Evolutionary conservation across 208 protist species (phyloP).

Genomic region (Trypanosoma theileri): DNA sequence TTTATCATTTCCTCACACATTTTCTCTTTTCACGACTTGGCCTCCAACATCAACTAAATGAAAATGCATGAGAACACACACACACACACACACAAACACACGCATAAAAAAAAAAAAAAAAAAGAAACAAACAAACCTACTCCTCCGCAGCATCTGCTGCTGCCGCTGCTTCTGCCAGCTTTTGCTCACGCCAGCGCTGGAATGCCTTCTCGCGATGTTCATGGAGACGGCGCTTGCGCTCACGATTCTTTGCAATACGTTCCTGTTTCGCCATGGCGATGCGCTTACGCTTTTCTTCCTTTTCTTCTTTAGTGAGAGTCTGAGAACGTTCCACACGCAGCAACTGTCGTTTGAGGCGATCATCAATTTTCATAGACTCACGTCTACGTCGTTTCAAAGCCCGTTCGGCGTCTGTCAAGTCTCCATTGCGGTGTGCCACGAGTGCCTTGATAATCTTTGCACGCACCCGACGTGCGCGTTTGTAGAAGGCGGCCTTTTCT

Average conservation of each 20-base stretch:
- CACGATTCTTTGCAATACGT: conserved; percentile 85
- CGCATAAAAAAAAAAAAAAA: neutral
- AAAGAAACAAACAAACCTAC: conserved; percentile 1
- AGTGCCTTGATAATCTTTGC: conserved; percentile 67
- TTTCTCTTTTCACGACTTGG: no score
- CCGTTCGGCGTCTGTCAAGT: conserved; percentile 72
- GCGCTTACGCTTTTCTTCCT: conserved; percentile 73
- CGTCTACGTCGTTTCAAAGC: conserved; percentile 60
- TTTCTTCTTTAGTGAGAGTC: conserved; percentile 80
- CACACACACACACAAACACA: no score
- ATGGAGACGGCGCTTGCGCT: conserved; percentile 77
- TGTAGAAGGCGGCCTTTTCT: conserved; percentile 62
- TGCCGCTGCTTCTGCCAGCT: conserved; percentile 48
- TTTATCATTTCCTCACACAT: no score
- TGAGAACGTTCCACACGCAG: conserved; percentile 42
- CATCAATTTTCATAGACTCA: conserved; percentile 79
- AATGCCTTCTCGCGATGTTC: conserved; percentile 72
- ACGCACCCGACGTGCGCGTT: conserved; percentile 61
- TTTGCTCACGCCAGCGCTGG: conserved; percentile 76
- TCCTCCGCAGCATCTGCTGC: neutral
- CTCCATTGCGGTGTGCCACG: conserved; percentile 77
- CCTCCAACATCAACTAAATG: no score
- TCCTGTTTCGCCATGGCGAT: conserved; percentile 85
- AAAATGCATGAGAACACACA: no score
- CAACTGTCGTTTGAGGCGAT: conserved; percentile 73